Percentiles rank a stretch among this genome's conserved stretches.
Conservation (phyloP, 345 rosid species). For the Heritiera littoralis region DNA sequence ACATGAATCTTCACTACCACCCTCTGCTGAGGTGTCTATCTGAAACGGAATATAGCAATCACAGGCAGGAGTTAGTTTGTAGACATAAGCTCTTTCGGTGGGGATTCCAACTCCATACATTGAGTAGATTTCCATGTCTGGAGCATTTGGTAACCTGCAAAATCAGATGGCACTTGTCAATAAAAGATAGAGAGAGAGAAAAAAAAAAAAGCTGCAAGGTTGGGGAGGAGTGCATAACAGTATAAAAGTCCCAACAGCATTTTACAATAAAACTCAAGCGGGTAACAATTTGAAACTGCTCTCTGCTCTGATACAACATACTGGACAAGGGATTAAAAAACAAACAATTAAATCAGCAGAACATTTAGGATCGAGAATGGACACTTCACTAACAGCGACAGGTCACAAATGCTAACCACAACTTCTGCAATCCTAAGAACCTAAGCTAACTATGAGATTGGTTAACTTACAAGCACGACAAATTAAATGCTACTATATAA, state of each 20-base stretch:
- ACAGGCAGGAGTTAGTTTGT: constrained; percentile 45
- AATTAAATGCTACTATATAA: neutral
- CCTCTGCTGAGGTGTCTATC: constrained; percentile 62
- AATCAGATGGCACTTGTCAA: neutral
- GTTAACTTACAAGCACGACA: neutral
- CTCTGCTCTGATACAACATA: neutral
- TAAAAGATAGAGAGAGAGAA: neutral
- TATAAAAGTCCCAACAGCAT: neutral
- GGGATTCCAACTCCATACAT: constrained; percentile 77
- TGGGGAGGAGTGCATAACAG: neutral
- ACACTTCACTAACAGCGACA: neutral
- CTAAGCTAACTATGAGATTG: constrained; percentile 1
- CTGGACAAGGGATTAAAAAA: neutral
- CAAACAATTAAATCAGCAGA: neutral
- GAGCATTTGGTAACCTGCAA: constrained; percentile 69
- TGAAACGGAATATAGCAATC: constrained; percentile 71
- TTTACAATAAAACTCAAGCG: neutral
- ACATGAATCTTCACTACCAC: constrained; percentile 45
- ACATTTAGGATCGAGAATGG: neutral
- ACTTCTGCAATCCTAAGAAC: neutral
- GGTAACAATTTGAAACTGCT: neutral
- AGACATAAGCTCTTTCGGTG: constrained; percentile 76
- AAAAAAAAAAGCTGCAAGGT: neutral
- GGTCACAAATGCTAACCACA: neutral
- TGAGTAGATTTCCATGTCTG: constrained; percentile 73